These are phyloP conservation scores for Colletotrichum cuscutae DNA, from an alignment of 2,329 filamentous ascomycete genomes.

Conservation along the genomic window DNA sequence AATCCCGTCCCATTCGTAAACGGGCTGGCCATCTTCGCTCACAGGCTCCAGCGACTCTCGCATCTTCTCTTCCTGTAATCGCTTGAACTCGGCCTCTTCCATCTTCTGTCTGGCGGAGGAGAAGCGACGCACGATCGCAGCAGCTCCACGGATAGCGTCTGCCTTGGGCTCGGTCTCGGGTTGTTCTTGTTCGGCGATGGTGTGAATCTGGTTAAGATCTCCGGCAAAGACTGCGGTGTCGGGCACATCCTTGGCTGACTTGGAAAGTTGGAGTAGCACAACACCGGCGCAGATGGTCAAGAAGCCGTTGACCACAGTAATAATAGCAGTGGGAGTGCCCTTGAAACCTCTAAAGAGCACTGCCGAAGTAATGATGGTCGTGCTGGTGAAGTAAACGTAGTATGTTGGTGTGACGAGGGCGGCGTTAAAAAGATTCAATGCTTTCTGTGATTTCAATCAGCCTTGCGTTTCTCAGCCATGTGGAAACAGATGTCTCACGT, in stretches of 20 bases:
- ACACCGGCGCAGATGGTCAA: conserved; percentile 94
- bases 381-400: conserved; percentile 97
- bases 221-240: conserved; percentile 92
- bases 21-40: conserved; percentile 75
- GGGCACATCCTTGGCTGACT: conserved; percentile 96
- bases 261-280: conserved; percentile 93
- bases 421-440: conserved; percentile 95
- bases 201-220: conserved; percentile 93
- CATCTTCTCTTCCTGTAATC: conserved; percentile 81
- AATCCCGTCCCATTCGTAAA: conserved; percentile 91
- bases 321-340: conserved; percentile 81
- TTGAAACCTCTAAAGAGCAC: conserved; percentile 95
- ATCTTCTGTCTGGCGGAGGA: conserved; percentile 80
- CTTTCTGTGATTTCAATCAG: conserved; percentile 79
- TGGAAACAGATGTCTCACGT: conserved; percentile 70
- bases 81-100: conserved; percentile 82
- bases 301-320: conserved; percentile 93
- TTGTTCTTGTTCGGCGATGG: conserved; percentile 93
- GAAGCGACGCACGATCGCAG: conserved; percentile 86
- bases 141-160: conserved; percentile 91
- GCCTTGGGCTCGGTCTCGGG: conserved; percentile 97
- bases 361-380: conserved; percentile 93
- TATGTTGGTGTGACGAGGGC: conserved; percentile 97
- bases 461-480: background rate
- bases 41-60: conserved; percentile 78